Conservation (phyloP, 495 filamentous ascomycete genomes). For the Penicillium roqueforti region DNA sequence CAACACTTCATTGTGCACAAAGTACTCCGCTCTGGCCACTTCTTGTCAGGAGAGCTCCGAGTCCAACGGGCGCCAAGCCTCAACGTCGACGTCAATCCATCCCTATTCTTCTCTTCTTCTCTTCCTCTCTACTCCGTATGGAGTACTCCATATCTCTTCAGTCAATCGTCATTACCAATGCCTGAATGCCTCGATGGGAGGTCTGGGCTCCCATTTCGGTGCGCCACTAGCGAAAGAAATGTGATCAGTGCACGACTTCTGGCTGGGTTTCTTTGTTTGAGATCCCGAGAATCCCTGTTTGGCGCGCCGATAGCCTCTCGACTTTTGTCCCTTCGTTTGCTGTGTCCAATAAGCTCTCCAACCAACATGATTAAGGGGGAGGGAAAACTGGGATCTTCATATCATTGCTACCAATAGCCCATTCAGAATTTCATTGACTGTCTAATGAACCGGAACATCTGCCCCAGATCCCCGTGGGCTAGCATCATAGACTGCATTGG, state of each 20-base stretch:
- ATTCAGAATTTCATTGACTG: background rate
- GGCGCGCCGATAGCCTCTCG: constrained; percentile 11
- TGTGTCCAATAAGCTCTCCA: background rate
- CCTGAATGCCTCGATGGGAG: background rate
- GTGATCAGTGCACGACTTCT: background rate
- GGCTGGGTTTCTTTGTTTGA: constrained; percentile 15
- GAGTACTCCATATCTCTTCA: background rate
- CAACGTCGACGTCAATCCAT: background rate
- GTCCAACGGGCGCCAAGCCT: background rate
- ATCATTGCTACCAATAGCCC: background rate
- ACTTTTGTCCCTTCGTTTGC: background rate
- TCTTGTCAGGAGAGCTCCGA: background rate
- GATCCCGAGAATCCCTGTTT: constrained; percentile 16
- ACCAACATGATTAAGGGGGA: background rate
- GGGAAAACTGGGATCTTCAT: background rate
- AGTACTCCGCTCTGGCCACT: no score
- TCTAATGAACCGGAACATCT: background rate
- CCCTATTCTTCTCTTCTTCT: background rate
- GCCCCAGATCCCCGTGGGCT: background rate
- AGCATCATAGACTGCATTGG: background rate
- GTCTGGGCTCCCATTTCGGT: background rate
- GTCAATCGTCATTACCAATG: background rate
- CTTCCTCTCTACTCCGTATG: background rate
- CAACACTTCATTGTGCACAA: no score
- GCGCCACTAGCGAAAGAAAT: constrained; percentile 6